Conservation (phyloP, 2,329 filamentous ascomycete genomes). For the Fonsecaea nubica region DNA sequence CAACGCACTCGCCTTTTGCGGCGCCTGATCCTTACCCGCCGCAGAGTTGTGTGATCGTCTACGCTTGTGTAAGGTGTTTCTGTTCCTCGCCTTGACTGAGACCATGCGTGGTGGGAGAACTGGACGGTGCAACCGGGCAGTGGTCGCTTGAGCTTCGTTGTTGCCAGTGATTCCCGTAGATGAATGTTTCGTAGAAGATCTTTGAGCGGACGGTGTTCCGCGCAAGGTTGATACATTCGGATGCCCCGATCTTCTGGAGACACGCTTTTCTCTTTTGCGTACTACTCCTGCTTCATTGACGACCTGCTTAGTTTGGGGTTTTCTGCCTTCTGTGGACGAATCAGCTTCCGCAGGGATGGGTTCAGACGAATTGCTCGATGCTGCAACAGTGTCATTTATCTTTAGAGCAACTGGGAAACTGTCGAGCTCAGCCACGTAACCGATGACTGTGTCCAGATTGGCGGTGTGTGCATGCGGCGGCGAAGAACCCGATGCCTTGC, state of each 20-base stretch:
- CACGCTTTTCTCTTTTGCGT: neutral
- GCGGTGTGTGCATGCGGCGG: neutral
- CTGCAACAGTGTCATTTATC: neutral
- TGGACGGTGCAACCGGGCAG: neutral
- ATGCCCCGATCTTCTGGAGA: neutral
- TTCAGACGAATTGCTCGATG: neutral
- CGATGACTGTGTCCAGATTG: neutral
- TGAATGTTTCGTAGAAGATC: neutral
- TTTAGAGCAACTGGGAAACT: neutral
- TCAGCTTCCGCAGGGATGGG: neutral
- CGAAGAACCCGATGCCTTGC: neutral
- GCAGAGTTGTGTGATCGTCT: neutral
- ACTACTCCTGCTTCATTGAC: conserved; percentile 1
- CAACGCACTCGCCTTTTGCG: neutral
- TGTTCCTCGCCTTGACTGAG: neutral
- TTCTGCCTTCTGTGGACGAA: neutral
- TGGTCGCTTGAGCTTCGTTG: neutral
- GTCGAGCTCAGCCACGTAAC: neutral
- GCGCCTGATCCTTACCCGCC: neutral
- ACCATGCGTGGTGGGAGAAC: neutral
- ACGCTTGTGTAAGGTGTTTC: neutral
- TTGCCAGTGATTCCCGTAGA: neutral
- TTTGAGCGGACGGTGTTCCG: neutral
- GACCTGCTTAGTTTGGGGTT: neutral
- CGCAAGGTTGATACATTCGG: neutral